Evolutionary conservation across 2,329 filamentous ascomycete species (phyloP).

Genomic region (Clarireedia paspali): DNA sequence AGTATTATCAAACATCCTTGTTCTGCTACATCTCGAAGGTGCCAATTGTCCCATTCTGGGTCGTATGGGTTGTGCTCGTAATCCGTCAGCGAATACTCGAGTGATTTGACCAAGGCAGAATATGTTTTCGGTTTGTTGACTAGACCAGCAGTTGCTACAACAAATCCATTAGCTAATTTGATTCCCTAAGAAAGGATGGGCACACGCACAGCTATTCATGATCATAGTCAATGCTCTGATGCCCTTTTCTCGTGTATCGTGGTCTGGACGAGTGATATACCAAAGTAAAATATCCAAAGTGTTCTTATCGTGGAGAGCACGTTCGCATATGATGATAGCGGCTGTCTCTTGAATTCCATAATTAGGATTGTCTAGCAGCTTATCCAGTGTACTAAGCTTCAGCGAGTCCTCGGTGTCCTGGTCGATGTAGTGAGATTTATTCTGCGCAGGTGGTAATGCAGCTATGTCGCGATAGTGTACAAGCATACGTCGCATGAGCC

Average conservation of each 20-base stretch:
- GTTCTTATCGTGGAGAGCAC: slow-evolving; percentile 49
- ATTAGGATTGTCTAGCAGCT: slow-evolving; percentile 62
- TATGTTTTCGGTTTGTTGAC: slow-evolving; percentile 24
- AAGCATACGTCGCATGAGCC: slow-evolving; percentile 51
- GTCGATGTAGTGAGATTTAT: slow-evolving; percentile 65
- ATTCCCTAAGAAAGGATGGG: not conserved
- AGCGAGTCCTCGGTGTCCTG: slow-evolving; percentile 69
- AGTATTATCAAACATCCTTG: slow-evolving; percentile 49
- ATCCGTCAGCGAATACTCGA: slow-evolving; percentile 48
- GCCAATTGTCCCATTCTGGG: slow-evolving; percentile 54
- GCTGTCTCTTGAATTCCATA: slow-evolving; percentile 65
- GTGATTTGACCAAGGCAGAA: slow-evolving; percentile 50
- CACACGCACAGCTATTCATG: slow-evolving; percentile 38
- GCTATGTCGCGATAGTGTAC: slow-evolving; percentile 54
- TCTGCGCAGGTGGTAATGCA: slow-evolving; percentile 55
- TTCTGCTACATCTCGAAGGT: slow-evolving; percentile 53
- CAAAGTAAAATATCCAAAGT: slow-evolving; percentile 45
- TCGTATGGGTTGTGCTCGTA: slow-evolving; percentile 45
- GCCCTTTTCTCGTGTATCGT: slow-evolving; percentile 50
- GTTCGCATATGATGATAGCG: slow-evolving; percentile 48
- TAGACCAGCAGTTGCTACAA: slow-evolving; percentile 16
- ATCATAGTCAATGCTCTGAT: slow-evolving; percentile 50
- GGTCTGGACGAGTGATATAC: slow-evolving; percentile 51
- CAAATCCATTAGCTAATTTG: slow-evolving; percentile 3
- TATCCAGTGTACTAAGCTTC: slow-evolving; percentile 56